These are phyloP conservation scores for Urtica urens DNA, from an alignment of 306 rosid genomes.

Conservation along the genomic window DNA sequence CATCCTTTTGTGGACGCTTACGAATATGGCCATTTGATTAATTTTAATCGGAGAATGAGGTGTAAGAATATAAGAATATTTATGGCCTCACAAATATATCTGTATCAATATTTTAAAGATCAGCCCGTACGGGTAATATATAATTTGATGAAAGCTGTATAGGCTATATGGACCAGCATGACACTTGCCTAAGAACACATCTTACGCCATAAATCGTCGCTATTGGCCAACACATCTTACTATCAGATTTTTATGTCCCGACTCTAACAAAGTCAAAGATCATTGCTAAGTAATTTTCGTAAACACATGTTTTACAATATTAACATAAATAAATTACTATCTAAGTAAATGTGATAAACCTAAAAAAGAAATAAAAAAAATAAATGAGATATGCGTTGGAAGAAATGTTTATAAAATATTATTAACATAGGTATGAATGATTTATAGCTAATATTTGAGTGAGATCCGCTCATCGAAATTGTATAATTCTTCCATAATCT, in stretches of 20 bases:
- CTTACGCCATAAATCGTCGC: constrained; percentile 26
- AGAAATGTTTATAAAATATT: no score
- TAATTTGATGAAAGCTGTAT: constrained; percentile 22
- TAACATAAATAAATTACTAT: no score
- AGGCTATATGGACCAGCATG: constrained; percentile 17
- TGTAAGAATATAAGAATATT: constrained; percentile 14
- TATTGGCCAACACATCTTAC: constrained; percentile 7
- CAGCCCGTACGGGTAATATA: neutral
- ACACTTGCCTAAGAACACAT: constrained; percentile 21
- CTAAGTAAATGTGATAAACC: no score
- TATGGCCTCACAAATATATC: neutral
- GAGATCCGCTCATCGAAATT: no score
- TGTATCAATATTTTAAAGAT: neutral
- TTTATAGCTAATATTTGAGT: no score
- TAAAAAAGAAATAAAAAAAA: no score
- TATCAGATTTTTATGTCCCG: constrained; percentile 21
- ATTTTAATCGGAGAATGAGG: constrained; percentile 23
- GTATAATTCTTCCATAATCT: no score
- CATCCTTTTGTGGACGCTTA: constrained; percentile 40
- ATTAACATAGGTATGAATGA: no score
- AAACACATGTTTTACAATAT: no score
- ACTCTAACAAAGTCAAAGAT: constrained; percentile 26
- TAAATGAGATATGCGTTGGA: no score
- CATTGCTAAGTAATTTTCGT: neutral
- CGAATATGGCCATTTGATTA: constrained; percentile 26